phyloP scores from a whole-genome alignment of 805 yeast genomes.

The Nakazawaea molendinolei region DNA sequence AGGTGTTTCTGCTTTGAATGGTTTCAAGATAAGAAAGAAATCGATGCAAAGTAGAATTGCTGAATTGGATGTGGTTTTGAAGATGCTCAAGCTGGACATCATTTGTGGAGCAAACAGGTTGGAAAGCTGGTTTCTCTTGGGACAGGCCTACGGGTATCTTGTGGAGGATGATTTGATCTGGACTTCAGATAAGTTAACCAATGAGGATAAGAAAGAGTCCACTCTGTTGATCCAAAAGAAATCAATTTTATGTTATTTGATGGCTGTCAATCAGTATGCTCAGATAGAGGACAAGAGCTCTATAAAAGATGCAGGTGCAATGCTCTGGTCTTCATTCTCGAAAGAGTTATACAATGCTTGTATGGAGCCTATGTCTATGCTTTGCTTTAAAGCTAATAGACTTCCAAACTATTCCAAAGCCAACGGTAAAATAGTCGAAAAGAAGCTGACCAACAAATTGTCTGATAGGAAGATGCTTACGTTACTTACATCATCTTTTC shows the following conservation, averaged over 20 bases:
- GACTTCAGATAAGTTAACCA: constrained; percentile 78
- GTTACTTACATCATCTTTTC: constrained; percentile 35
- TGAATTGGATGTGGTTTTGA: constrained; percentile 70
- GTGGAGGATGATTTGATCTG: constrained; percentile 91
- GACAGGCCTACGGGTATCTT: constrained; percentile 67
- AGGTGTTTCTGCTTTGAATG: constrained; percentile 61
- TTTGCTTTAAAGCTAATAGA: constrained; percentile 41
- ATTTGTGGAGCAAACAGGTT: constrained; percentile 57
- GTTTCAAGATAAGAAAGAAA: constrained; percentile 65
- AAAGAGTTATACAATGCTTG: constrained; percentile 53
- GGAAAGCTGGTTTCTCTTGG: constrained; percentile 84
- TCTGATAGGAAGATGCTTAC: constrained; percentile 25
- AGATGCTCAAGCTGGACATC: constrained; percentile 60
- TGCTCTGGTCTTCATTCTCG: constrained; percentile 48
- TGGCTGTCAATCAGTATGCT: constrained; percentile 51
- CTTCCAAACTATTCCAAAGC: constrained; percentile 29
- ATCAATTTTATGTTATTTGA: constrained; percentile 64
- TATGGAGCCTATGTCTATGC: constrained; percentile 57
- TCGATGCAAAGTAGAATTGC: constrained; percentile 76
- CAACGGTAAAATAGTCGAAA: constrained; percentile 18
- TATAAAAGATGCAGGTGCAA: constrained; percentile 26
- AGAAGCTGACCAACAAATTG: neutral
- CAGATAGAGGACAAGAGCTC: constrained; percentile 16
- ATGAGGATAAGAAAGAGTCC: constrained; percentile 47
- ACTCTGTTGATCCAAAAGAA: constrained; percentile 65